Percentiles rank a stretch among this genome's conserved stretches.
Conservation (phyloP, 1,139 yeast genomes). For the Pichia sp. region DNA sequence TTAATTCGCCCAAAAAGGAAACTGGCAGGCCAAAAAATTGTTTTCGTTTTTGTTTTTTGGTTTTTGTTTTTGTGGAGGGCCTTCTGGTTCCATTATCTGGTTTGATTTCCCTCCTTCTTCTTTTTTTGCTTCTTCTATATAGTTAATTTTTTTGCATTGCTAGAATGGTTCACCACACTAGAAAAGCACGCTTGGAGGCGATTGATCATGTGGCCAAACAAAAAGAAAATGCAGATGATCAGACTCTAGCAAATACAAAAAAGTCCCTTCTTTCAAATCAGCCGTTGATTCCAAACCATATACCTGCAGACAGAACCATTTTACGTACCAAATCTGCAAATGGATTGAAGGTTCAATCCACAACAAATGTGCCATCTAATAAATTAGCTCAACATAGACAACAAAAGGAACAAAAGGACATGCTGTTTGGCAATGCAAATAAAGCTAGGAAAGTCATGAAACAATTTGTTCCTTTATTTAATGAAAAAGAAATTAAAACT, state of each 20-base stretch:
- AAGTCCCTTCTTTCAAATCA: background rate
- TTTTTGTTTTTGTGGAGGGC: background rate
- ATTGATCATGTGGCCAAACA: background rate
- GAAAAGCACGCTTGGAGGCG: background rate
- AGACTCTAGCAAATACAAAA: background rate
- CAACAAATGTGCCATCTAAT: background rate
- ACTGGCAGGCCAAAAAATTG: background rate
- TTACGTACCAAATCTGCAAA: slow-evolving; percentile 26
- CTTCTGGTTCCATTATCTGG: background rate
- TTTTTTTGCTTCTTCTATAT: background rate
- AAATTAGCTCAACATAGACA: background rate
- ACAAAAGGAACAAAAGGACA: background rate
- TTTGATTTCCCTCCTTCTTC: background rate
- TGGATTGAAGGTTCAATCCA: slow-evolving; percentile 1
- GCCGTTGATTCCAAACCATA: background rate
- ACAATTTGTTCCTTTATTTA: slow-evolving; percentile 10
- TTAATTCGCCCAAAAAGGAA: slow-evolving; percentile 3
- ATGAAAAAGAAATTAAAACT: background rate
- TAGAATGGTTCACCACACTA: background rate
- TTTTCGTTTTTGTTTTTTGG: background rate
- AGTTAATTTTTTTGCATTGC: background rate
- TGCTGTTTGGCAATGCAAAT: slow-evolving; percentile 6
- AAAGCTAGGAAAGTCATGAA: slow-evolving; percentile 19
- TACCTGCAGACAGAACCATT: slow-evolving; percentile 7
- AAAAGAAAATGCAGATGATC: slow-evolving; percentile 1